Evolutionary conservation across 2,329 filamentous ascomycete genomes (phyloP), one percentile per base, ranked within the genome.

Genomic region (Emergomyces orientalis): DNA sequence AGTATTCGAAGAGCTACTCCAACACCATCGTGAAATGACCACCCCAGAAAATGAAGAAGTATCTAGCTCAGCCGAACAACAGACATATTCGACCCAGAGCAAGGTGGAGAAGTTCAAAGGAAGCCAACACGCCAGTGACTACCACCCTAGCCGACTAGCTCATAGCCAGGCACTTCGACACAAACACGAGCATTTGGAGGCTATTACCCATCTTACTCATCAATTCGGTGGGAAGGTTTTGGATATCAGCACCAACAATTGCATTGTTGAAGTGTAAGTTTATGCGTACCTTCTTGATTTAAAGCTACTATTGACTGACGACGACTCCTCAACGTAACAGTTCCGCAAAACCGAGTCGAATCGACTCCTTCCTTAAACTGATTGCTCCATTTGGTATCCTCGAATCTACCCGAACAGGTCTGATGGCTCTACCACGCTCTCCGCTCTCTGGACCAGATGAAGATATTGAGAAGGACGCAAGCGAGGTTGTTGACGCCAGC

Each of bases 231-330:
- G 94, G 67, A 99, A 99, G 80, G 90, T 99, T 32, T 78, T 99
- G 70, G 94, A 99, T 77, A 97, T 99, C 71, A 96, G 91, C 81
- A 97, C 90, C 61, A 97, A 90, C 78, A 97, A 95, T 80, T 97
- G 94, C 79, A 97, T 97, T 76, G 92, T 99, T 64, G 94, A 99
- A 78, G 78, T 99, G 90, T 93, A 84, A 84, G 89, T 84, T 37
- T 41, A 60, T 56, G 62, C 64, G 73, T 61, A 66, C 61, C 25
- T 58, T 14, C 58, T 52, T 55, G 71, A 68, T 47, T 34, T 41
- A 19, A 1, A 34, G 34, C 22, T 41, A 76, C 67, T 61, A 60
- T 27, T 22, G 37, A 63, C 30, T 8, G 61, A 47, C 63, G 13
- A 65, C 41, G 54, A 9, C 25, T 30, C 27, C 22, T n/a, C 19